Percentiles rank a stretch among this genome's conserved stretches.
These are phyloP conservation scores for Fusarium sp. DNA, from an alignment of 2,329 filamentous ascomycete genomes.

Conservation along the genomic window DNA sequence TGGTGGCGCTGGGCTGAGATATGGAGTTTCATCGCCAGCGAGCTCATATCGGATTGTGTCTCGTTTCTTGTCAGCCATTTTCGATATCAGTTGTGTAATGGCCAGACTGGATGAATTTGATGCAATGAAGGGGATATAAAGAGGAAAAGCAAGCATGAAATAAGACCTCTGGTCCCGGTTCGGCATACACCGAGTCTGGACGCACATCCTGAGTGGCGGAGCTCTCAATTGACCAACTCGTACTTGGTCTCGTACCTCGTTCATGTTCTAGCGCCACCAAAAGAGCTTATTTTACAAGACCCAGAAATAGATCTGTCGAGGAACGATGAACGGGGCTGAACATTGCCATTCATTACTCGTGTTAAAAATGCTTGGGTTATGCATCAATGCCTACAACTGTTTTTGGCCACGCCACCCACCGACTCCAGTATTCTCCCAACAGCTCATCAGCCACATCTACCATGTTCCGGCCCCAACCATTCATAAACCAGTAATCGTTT, in stretches of 20 bases:
- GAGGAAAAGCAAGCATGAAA: background rate
- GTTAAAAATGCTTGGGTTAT: background rate
- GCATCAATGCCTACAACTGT: background rate
- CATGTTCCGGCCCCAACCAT: background rate
- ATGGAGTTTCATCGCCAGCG: background rate
- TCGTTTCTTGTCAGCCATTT: background rate
- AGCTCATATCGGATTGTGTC: background rate
- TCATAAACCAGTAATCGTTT: background rate
- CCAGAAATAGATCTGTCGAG: background rate
- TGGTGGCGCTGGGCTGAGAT: background rate
- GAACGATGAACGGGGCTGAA: background rate
- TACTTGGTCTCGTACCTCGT: background rate
- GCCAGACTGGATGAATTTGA: background rate
- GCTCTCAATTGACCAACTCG: background rate
- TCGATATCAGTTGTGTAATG: background rate
- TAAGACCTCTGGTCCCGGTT: accelerated
- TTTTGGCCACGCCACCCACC: background rate
- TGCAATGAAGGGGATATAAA: background rate
- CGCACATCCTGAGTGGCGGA: background rate
- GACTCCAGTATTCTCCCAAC: background rate
- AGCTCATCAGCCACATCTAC: background rate
- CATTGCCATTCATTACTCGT: background rate
- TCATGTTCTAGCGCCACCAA: background rate
- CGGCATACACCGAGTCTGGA: background rate
- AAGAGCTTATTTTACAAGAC: background rate